A percentile compares a stretch with the other conserved stretches of the same genome.
These are phyloP conservation scores for Periconia macrospinosa DNA, from an alignment of 2,329 filamentous ascomycete species.

Conservation along the genomic window DNA sequence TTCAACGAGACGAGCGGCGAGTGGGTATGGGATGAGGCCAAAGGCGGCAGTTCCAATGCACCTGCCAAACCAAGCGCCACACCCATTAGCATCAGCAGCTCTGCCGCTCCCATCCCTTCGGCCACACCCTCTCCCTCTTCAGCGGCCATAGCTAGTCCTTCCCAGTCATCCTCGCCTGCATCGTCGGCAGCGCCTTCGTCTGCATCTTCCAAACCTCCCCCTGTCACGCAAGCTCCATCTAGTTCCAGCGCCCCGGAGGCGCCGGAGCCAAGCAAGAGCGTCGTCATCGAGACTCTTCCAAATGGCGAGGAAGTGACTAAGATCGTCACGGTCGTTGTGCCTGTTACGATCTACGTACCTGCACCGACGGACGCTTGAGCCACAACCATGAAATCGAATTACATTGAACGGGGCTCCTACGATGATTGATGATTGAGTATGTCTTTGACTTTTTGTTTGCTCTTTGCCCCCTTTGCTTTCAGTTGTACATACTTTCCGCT, in stretches of 20 bases:
- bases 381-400: not conserved
- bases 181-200: not conserved
- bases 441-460: too few species aligned
- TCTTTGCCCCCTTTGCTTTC: too few species aligned
- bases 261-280: not conserved
- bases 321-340: constrained; percentile 5
- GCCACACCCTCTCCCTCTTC: not conserved
- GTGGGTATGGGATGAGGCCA: constrained; percentile 5
- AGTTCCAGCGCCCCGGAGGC: not conserved
- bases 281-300: constrained; percentile 4
- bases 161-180: not conserved
- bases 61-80: not conserved
- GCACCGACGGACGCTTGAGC: constrained; percentile 3
- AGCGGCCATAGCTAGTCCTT: not conserved
- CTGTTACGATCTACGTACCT: constrained; percentile 7
- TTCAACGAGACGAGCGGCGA: constrained; percentile 8
- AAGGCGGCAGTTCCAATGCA: not conserved
- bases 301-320: constrained; percentile 4
- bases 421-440: too few species aligned
- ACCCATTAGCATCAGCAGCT: not conserved
- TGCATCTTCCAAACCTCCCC: not conserved
- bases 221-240: not conserved
- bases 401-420: too few species aligned
- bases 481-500: too few species aligned
- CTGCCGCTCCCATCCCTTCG: not conserved